Conservation (phyloP, 345 rosid genomes). For the Pistacia integerrima region DNA sequence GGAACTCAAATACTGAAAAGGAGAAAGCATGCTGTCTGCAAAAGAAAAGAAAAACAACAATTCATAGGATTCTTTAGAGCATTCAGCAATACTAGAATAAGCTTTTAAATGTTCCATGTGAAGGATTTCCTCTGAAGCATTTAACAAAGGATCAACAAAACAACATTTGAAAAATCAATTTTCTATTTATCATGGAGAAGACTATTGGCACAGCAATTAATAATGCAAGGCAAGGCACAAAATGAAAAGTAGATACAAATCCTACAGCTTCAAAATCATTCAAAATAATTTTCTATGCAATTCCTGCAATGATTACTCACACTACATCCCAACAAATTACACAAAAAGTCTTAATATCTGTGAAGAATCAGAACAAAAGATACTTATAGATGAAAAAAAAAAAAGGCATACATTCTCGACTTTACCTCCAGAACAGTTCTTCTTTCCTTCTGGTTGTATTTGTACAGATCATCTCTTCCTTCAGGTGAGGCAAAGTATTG, state of each 20-base stretch:
- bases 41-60: not conserved
- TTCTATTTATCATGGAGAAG: not conserved
- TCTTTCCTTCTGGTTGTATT: slow-evolving; percentile 90
- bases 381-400: not conserved
- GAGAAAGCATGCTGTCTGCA: not conserved
- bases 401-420: slow-evolving; percentile 12
- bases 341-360: not conserved
- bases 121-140: not conserved
- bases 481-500: slow-evolving; percentile 85
- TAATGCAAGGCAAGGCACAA: not conserved
- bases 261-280: not conserved
- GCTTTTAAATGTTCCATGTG: not conserved
- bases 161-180: not conserved
- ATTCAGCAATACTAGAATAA: not conserved
- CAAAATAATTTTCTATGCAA: not conserved
- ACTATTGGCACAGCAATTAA: not conserved
- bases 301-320: not conserved
- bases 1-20: not conserved
- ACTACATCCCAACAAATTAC: not conserved
- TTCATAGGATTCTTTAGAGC: not conserved
- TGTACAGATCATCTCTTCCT: slow-evolving; percentile 93
- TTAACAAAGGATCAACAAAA: not conserved
- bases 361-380: slow-evolving; percentile 9
- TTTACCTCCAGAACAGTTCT: slow-evolving; percentile 90
- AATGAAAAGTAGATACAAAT: not conserved